Conservation (phyloP, 106 monocot species). For the Hemerocallis citrina region DNA sequence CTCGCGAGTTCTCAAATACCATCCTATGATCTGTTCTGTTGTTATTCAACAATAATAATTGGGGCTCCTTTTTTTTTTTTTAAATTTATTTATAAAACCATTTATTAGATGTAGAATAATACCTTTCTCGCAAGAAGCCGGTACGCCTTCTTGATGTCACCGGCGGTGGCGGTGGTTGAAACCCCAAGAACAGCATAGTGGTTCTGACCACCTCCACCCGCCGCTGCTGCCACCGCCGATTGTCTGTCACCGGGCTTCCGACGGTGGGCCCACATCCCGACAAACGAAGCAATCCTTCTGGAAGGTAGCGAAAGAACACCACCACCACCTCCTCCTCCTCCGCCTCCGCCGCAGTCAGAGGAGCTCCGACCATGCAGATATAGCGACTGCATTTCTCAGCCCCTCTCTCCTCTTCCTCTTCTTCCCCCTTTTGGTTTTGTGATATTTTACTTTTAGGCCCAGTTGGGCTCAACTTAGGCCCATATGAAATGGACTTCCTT, state of each 20-base stretch:
- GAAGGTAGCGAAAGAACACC: conserved; percentile 1
- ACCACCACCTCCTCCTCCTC: neutral
- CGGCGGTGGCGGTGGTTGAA: conserved; percentile 14
- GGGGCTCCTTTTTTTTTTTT: too few relatives aligned
- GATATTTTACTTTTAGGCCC: too few relatives aligned
- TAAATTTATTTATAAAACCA: too few relatives aligned
- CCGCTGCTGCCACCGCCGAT: neutral
- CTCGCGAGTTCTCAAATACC: neutral
- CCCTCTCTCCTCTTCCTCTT: too few relatives aligned
- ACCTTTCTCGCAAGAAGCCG: conserved; percentile 47
- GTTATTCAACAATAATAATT: neutral
- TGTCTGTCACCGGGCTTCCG: neutral
- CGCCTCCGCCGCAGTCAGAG: conserved; percentile 3
- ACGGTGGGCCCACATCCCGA: conserved; percentile 6
- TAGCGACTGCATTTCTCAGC: conserved; percentile 4
- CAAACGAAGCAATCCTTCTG: neutral
- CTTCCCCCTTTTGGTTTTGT: too few relatives aligned
- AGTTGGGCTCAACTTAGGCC: too few relatives aligned
- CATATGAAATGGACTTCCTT: too few relatives aligned
- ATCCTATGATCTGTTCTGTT: neutral
- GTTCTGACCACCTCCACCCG: conserved; percentile 3
- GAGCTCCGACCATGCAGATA: conserved; percentile 10
- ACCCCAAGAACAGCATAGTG: conserved; percentile 31
- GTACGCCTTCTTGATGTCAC: conserved; percentile 30
- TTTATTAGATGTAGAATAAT: too few relatives aligned